A percentile compares a stretch with the other conserved stretches of the same genome.
phyloP scores from a whole-genome alignment of 2,329 filamentous ascomycete species.

The Monosporascus sp. region DNA sequence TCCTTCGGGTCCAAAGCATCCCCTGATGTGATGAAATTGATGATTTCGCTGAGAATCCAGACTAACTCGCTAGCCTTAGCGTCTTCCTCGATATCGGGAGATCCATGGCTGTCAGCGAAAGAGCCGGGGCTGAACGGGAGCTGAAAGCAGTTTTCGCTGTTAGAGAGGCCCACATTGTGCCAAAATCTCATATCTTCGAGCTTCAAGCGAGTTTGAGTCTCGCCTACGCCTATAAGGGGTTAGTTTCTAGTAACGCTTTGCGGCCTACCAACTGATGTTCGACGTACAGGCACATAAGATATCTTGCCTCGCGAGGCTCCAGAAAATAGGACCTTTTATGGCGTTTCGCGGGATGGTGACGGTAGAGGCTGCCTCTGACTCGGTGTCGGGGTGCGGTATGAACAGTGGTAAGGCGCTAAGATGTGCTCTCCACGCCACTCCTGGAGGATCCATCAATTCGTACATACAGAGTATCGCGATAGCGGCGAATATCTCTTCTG shows the following conservation, averaged over 20 bases:
- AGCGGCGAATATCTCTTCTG: conserved; percentile 51
- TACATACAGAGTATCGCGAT: conserved; percentile 64
- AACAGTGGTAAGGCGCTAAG: conserved; percentile 61
- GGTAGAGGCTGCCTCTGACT: conserved; percentile 20
- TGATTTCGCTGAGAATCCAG: conserved; percentile 61
- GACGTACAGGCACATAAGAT: conserved; percentile 56
- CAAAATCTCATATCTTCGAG: conserved; percentile 58
- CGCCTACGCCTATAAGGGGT: conserved; percentile 45
- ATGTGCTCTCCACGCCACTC: conserved; percentile 58
- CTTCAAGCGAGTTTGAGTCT: conserved; percentile 54
- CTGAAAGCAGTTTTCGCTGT: conserved; percentile 49
- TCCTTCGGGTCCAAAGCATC: conserved; percentile 39
- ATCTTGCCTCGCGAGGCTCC: conserved; percentile 63
- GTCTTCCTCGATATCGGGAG: conserved; percentile 54
- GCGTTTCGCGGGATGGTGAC: conserved; percentile 42
- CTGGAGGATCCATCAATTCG: conserved; percentile 61
- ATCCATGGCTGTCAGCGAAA: conserved; percentile 33
- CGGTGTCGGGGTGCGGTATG: conserved; percentile 39
- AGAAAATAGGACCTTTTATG: conserved; percentile 53
- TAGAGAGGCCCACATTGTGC: conserved; percentile 56
- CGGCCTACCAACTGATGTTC: too few relatives aligned
- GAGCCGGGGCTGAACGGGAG: conserved; percentile 33
- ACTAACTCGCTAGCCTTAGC: conserved; percentile 59
- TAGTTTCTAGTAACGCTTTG: too few relatives aligned
- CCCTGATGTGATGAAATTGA: conserved; percentile 57